Evolutionary conservation across 2,329 filamentous ascomycete species (phyloP).

Genomic region (Hypomyces rosellus): DNA sequence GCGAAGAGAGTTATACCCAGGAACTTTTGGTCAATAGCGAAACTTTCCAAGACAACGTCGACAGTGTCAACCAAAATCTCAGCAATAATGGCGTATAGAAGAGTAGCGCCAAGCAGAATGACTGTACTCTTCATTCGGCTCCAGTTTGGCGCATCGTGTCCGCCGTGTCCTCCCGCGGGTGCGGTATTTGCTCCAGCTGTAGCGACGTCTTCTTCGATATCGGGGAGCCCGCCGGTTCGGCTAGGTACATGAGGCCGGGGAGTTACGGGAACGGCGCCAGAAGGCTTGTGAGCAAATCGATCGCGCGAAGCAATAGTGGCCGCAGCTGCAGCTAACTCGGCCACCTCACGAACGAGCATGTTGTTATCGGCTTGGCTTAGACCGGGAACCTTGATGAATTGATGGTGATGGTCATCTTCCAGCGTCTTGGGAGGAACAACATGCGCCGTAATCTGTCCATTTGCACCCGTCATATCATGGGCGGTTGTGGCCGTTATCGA

Average conservation of each 20-base stretch:
- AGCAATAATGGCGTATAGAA: slow-evolving; percentile 93
- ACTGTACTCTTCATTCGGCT: slow-evolving; percentile 83
- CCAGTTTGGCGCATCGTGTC: slow-evolving; percentile 99
- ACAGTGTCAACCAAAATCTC: slow-evolving; percentile 97
- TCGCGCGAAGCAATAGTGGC: slow-evolving; percentile 82
- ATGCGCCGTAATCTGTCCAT: slow-evolving; percentile 55
- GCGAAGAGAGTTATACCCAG: slow-evolving; percentile 94
- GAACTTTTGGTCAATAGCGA: slow-evolving; percentile 95
- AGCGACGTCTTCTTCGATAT: slow-evolving; percentile 39
- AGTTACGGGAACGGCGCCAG: slow-evolving; percentile 21
- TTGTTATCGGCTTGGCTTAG: slow-evolving; percentile 79
- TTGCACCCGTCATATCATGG: slow-evolving; percentile 28
- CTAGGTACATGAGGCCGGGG: slow-evolving; percentile 25
- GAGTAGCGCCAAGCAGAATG: slow-evolving; percentile 79
- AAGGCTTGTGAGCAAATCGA: slow-evolving; percentile 36
- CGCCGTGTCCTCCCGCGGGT: slow-evolving; percentile 48
- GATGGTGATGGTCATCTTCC: slow-evolving; percentile 31
- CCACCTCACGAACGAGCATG: slow-evolving; percentile 75
- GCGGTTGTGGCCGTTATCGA: slow-evolving; percentile 27
- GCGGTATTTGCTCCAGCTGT: slow-evolving; percentile 27
- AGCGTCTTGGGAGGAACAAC: slow-evolving; percentile 67
- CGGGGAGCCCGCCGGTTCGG: slow-evolving; percentile 34
- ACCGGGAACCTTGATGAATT: slow-evolving; percentile 54
- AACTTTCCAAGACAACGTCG: slow-evolving; percentile 86
- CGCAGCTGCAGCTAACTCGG: slow-evolving; percentile 88